Base-by-base conservation (phyloP, 108 stramenopile species). In the Pseudonitzschia multiseries region DNA sequence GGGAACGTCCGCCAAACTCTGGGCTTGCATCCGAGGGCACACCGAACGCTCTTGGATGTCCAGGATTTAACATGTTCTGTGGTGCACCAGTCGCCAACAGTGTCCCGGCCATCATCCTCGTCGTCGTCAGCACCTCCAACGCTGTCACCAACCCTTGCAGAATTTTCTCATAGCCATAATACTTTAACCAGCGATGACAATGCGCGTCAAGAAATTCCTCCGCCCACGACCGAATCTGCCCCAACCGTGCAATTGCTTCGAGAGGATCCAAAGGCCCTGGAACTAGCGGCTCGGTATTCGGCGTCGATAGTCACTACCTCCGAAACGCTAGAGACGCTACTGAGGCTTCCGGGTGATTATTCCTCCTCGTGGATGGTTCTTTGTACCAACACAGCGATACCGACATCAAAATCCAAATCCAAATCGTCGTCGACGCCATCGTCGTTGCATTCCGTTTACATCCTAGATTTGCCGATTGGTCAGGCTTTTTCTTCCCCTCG, bases 1-100 rank as follows among this genome's bases (percentile, higher is more conserved):
- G 79, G 79, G 5, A 65, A 65, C 52, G 74, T 73, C 50, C 66
- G 65, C 44, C 80, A 81, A 36, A 52, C 66, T 24, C 14, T 81
- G 17, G 76, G 71, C 1, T 66, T 80, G 28, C 61, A 32, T 26
- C 27, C 26, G 10, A 41, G 24, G 27, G 54, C 22, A 1, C 29
- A 13, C 27, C 71, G 22, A 32, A 21, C 20, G 69, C 64, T 53
- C 24, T 21, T 27, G 73, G 65, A 32, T 24, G 24, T 44, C 31
- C 28, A 60, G 21, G 44, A 70, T 51, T 52, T 40, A 57, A 73
- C 28, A 41, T 73, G 43, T 62, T 62, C 61, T 17, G 36, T 62
- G n/a, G 61, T 62, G 6, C 20, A 62, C 61, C 12, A 62, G 60
- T 72, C 61, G 32, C 43, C 14, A 32, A 17, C 31, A 28, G 8